Evolutionary conservation across 108 stramenopile species (phyloP), one percentile per base, ranked within the genome.

Genomic region (Fragilaria crotonensis): DNA sequence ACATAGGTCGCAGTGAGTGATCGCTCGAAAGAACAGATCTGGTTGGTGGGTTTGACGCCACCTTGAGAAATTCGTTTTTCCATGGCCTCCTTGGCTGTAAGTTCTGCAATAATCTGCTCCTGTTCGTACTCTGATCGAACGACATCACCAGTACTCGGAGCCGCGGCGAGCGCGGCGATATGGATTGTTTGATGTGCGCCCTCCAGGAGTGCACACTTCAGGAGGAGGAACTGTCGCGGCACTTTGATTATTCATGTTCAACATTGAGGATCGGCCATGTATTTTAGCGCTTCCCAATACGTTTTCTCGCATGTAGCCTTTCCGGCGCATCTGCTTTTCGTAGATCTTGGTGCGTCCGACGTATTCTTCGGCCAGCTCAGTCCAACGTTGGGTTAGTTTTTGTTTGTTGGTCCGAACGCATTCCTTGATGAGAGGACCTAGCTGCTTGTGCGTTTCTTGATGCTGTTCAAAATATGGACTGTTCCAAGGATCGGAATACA

Each of bases 81-180:
- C 85, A 89, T 84, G 21, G 83, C 80, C 62, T 88, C 90, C 45
- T 87, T 83, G 3, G 87, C 90, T 7, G 90, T 83, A 45, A 93
- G 72, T 51, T 93, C 83, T 21, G 84, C 85, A 60, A 93, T 93
- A 19, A 89, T 89, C 54, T 93, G 90, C 52, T 93, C 90, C 59
- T 89, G 90, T 60, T 93, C 90, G 64, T 93, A 93, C 45, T 93
- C 90, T 26, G 77, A 73, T 18, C 90, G 70, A 1, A 88, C 87
- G 44, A 87, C 78, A 56, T 80, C 79, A 26, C 78, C 73, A 5
- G 63, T 64, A 17, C 57, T 45, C 18, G 51, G 21, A 44, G 20
- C 81, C 81, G 21, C 90, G 60, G 21, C 90, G 77, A 2, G 90
- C 80, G 33, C 90, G 62, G 3, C 90, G 76, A 57, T 92, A 92